Conservation (phyloP, 1,139 yeast genomes). For the Diutina rugosa region DNA sequence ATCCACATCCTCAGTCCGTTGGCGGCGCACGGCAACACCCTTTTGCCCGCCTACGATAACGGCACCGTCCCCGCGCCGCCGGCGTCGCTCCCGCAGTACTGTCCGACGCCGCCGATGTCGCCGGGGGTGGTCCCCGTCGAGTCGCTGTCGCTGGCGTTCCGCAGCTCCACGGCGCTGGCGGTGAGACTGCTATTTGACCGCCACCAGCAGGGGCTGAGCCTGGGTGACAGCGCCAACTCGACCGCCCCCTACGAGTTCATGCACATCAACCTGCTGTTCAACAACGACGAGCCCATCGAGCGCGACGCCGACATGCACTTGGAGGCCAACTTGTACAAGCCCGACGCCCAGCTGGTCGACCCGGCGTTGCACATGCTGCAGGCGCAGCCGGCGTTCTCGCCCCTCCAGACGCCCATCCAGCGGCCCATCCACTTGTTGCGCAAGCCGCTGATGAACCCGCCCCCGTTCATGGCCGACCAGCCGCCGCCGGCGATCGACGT, state of each 20-base stretch:
- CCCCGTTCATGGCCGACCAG: conserved; percentile 24
- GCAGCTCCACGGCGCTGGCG: neutral
- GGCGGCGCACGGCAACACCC: conserved; percentile 65
- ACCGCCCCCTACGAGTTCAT: conserved; percentile 13
- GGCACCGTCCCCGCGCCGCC: conserved; percentile 13
- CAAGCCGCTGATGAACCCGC: conserved; percentile 28
- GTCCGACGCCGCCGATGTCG: conserved; percentile 28
- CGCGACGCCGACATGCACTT: conserved; percentile 32
- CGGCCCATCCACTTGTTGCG: conserved; percentile 24
- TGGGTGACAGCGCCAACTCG: neutral
- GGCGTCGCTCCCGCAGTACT: conserved; percentile 11
- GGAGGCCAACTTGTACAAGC: conserved; percentile 51
- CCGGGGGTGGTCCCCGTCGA: conserved; percentile 45
- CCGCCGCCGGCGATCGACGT: conserved; percentile 12
- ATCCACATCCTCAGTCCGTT: conserved; percentile 55
- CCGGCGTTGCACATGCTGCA: conserved; percentile 14
- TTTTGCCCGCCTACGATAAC: conserved; percentile 42
- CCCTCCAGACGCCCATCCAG: conserved; percentile 18
- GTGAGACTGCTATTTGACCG: neutral
- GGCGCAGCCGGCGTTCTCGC: conserved; percentile 15
- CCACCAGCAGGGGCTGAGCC: neutral
- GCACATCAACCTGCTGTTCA: conserved; percentile 14
- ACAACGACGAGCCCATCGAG: conserved; percentile 27
- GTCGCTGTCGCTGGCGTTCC: conserved; percentile 4
- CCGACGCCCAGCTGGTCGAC: conserved; percentile 18